Conservation (phyloP, 2,329 filamentous ascomycete species). For the Phyllachora maydis region DNA sequence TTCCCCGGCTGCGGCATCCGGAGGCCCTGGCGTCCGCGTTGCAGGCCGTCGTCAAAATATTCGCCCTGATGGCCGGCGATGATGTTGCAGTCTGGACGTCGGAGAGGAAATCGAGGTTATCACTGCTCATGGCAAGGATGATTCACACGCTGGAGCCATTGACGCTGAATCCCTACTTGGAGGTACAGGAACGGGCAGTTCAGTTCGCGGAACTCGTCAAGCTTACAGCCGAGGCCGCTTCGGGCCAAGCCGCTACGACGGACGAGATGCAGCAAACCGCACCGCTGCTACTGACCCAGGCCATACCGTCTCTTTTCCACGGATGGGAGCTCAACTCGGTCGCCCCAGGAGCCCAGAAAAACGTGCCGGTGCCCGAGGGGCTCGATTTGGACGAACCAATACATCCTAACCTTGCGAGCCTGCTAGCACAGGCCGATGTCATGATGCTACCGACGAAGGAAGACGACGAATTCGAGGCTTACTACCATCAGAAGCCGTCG, state of each 20-base stretch:
- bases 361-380: conserved; percentile 59
- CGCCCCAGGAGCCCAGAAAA: conserved; percentile 58
- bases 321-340: conserved; percentile 88
- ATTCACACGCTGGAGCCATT: conserved; percentile 66
- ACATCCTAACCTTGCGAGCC: conserved; percentile 46
- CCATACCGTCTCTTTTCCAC: conserved; percentile 70
- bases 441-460: conserved; percentile 27
- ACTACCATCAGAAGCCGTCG: conserved; percentile 37
- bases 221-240: conserved; percentile 62
- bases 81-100: conserved; percentile 47
- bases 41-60: conserved; percentile 73
- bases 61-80: conserved; percentile 48
- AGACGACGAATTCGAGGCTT: conserved; percentile 45
- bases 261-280: conserved; percentile 38
- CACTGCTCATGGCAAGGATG: conserved; percentile 62
- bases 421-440: conserved; percentile 41
- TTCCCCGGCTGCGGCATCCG: conserved; percentile 34
- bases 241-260: conserved; percentile 38
- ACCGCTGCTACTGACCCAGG: conserved; percentile 72
- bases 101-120: conserved; percentile 52
- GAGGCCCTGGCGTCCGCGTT: conserved; percentile 59
- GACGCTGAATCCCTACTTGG: conserved; percentile 63
- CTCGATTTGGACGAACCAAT: conserved; percentile 70
- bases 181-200: conserved; percentile 87
- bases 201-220: conserved; percentile 83